A percentile compares a stretch with the other conserved stretches of the same genome.
Evolutionary conservation across 2,329 filamentous ascomycete species (phyloP).

Genomic region (Blastomyces percursus): DNA sequence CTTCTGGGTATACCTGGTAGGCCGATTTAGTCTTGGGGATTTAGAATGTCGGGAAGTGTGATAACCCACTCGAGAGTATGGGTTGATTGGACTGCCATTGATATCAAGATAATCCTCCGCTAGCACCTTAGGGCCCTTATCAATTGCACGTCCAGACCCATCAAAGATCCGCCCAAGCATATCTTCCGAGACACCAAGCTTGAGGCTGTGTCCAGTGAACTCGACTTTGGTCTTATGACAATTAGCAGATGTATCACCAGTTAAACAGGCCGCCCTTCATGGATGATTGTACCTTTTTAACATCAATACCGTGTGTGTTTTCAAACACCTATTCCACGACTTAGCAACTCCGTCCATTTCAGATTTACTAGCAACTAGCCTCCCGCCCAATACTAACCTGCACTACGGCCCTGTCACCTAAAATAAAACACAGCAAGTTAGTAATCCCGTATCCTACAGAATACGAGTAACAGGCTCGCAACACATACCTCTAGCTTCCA

Average conservation of each 20-base stretch:
- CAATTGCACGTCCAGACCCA: conserved; percentile 92
- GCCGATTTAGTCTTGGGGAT: conserved; percentile 11
- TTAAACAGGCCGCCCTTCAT: not conserved
- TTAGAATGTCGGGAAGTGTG: conserved; percentile 1
- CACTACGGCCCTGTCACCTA: conserved; percentile 86
- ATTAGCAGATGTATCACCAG: not conserved
- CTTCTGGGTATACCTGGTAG: conserved; percentile 83
- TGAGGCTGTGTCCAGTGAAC: conserved; percentile 92
- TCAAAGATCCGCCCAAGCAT: conserved; percentile 99
- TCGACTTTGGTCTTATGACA: conserved; percentile 74
- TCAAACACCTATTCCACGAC: conserved; percentile 76
- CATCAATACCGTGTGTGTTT: conserved; percentile 92
- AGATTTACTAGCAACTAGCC: not conserved
- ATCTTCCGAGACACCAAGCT: conserved; percentile 97
- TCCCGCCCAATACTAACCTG: conserved; percentile 51
- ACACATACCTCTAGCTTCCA: conserved; percentile 82
- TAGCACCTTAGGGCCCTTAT: conserved; percentile 96
- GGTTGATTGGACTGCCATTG: conserved; percentile 98
- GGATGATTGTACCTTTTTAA: conserved; percentile 64
- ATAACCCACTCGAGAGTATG: conserved; percentile 72
- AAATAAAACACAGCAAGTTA: not conserved
- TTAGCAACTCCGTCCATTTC: conserved; percentile 1
- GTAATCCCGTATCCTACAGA: not conserved
- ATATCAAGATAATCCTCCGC: conserved; percentile 98
- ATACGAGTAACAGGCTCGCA: not conserved